Evolutionary conservation across 2,329 filamentous ascomycete species (phyloP), one percentile per base, ranked within the genome.

Genomic region (Penicillium crustosum): DNA sequence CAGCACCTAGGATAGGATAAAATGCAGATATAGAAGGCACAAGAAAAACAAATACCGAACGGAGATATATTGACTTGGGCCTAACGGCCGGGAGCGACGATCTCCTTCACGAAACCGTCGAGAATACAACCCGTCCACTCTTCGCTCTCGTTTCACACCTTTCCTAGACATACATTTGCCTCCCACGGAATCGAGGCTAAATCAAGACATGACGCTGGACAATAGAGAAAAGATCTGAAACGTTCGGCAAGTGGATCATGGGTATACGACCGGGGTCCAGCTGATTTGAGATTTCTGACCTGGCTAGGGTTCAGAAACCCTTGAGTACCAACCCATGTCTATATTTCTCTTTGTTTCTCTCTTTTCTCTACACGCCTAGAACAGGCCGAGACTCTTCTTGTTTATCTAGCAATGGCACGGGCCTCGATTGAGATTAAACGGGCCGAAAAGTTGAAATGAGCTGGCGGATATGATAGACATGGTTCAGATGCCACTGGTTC

Each of bases 221-320:
- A 59, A 64, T 58, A 60, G 43, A 51, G 29, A 50, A 57, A 45
- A 51, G 36, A 61, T 62, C 57, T 64, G 61, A 65, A 64, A 64
- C 62, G 38, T 7, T 27, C 62, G 63, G 61, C 29, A 65, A 65
- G 63, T 67, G 65, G 63, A 63, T 61, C 54, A 31, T 36, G 10
- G 42, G 13, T 13, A 31, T 48, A 57, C 21, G 17, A 43, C 47
- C 9, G 21, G 49, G 54, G 35, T 41, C 13, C 27, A 45, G 49
- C 36, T 36, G 44, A 50, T 57, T 41, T 51, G 23, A 33, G 54
- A 64, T 63, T 67, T 61, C 36, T 51, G 49, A 48, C 52, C 49
- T 55, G 62, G 54, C 64, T 61, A 65, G 62, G 65, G 57, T 59
- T 61, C 52, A 55, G 44, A 27, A 48, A 53, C 49, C 60, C 58